Conservation (phyloP, 495 filamentous ascomycete species). For the Margaritispora aquatica region DNA sequence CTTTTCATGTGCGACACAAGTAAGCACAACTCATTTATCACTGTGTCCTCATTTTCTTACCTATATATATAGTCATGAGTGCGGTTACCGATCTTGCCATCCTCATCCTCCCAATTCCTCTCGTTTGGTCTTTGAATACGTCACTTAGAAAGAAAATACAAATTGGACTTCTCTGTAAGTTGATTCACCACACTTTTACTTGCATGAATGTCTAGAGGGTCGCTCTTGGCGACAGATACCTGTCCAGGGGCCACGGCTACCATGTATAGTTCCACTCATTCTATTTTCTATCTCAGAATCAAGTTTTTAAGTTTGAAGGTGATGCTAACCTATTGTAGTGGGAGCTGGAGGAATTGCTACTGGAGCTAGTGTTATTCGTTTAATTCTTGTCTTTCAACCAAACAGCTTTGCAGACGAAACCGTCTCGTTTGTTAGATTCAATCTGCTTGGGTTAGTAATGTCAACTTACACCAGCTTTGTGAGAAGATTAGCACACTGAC, state of each 20-base stretch:
- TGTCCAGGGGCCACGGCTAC: too few relatives aligned
- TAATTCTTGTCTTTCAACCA: slow-evolving; percentile 33
- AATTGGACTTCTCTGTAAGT: slow-evolving; percentile 38
- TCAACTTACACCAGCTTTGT: background rate
- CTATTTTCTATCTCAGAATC: too few relatives aligned
- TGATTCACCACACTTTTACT: too few relatives aligned
- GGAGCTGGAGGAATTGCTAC: slow-evolving; percentile 42
- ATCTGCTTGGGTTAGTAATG: background rate
- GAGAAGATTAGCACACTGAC: too few relatives aligned
- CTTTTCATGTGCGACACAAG: slow-evolving; percentile 40
- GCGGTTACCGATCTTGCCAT: slow-evolving; percentile 41
- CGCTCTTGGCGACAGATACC: too few relatives aligned
- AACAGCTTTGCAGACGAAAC: background rate
- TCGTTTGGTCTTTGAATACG: slow-evolving; percentile 41
- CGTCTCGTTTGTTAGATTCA: background rate
- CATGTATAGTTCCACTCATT: too few relatives aligned
- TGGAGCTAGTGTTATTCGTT: slow-evolving; percentile 38
- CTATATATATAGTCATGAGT: slow-evolving; percentile 28
- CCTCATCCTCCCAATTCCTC: slow-evolving; percentile 37
- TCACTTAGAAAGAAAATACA: slow-evolving; percentile 37
- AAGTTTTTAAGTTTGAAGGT: too few relatives aligned
- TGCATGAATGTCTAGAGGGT: too few relatives aligned
- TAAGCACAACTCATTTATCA: background rate
- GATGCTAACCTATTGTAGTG: too few relatives aligned
- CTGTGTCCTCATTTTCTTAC: background rate